phyloP scores from a whole-genome alignment of 768 basidiomycete species.

The Lactifluus pinguis region DNA sequence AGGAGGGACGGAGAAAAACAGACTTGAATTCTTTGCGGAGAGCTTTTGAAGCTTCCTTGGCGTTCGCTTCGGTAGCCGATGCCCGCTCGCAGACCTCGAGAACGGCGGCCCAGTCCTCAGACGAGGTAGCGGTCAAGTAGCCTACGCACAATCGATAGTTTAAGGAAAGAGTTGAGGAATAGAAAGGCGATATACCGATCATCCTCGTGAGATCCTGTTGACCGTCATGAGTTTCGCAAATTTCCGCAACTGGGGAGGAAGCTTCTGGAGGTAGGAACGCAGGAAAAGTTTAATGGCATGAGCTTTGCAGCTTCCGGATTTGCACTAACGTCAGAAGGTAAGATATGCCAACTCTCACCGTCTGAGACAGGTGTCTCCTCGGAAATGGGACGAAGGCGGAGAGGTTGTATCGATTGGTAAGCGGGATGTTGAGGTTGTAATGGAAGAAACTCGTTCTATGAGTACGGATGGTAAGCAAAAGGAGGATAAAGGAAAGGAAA shows the following conservation, averaged over 20 bases:
- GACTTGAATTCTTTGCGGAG: conserved; percentile 82
- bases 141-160: conserved; percentile 32
- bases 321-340: conserved; percentile 22
- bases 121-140: conserved; percentile 64
- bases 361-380: conserved; percentile 22
- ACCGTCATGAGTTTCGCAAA: conserved; percentile 34
- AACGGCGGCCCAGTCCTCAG: conserved; percentile 76
- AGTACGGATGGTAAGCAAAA: not conserved
- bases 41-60: conserved; percentile 79
- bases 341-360: conserved; percentile 41
- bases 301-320: conserved; percentile 17
- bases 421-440: conserved; percentile 2
- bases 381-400: conserved; percentile 12
- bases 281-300: conserved; percentile 34
- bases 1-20: conserved; percentile 17
- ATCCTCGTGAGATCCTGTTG: conserved; percentile 50
- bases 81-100: conserved; percentile 83
- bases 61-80: conserved; percentile 57
- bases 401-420: conserved; percentile 3
- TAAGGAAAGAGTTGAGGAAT: not conserved
- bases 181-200: conserved; percentile 42
- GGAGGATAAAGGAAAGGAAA: not conserved
- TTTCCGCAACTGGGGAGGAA: conserved; percentile 33
- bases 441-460: conserved; percentile 5
- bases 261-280: conserved; percentile 38